Percentiles rank a stretch among this genome's conserved stretches.
Conservation (phyloP, 352 stramenopile genomes). For the Phytopythium vexans region DNA sequence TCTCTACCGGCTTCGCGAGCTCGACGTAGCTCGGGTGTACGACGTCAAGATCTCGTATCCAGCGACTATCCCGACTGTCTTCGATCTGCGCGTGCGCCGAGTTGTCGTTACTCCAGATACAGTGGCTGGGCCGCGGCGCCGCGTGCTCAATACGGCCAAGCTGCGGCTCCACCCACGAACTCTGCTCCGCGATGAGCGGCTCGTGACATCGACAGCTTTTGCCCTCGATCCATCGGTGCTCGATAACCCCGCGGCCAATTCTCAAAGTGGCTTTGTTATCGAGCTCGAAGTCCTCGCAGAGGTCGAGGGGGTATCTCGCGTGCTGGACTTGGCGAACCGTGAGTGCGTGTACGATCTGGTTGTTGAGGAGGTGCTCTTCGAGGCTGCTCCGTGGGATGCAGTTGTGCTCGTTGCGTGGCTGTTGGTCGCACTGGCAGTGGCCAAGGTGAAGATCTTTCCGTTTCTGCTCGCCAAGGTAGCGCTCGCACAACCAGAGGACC, state of each 20-base stretch:
- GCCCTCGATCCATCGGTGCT: constrained; percentile 15
- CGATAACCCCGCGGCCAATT: neutral
- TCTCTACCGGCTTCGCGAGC: constrained; percentile 47
- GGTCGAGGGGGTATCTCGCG: constrained; percentile 48
- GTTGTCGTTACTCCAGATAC: constrained; percentile 18
- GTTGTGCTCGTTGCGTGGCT: constrained; percentile 59
- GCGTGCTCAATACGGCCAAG: constrained; percentile 65
- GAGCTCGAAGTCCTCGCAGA: constrained; percentile 43
- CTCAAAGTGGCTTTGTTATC: constrained; percentile 14
- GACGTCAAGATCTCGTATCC: constrained; percentile 81
- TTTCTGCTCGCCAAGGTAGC: constrained; percentile 51
- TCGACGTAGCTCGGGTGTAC: constrained; percentile 47
- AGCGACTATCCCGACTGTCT: constrained; percentile 49
- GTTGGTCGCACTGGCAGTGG: constrained; percentile 31
- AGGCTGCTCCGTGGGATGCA: constrained; percentile 47
- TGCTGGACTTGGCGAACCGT: constrained; percentile 26
- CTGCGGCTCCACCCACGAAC: constrained; percentile 47
- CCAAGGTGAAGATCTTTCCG: constrained; percentile 34
- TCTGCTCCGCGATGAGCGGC: constrained; percentile 13
- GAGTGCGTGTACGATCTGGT: constrained; percentile 73
- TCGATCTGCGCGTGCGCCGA: constrained; percentile 44
- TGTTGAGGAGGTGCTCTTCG: constrained; percentile 63
- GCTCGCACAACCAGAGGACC: constrained; percentile 38
- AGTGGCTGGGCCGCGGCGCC: constrained; percentile 19
- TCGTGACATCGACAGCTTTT: neutral